A percentile compares a stretch with the other conserved stretches of the same genome.
These are phyloP conservation scores for Penicillium paneum DNA, from an alignment of 2,329 filamentous ascomycete species.

Conservation along the genomic window DNA sequence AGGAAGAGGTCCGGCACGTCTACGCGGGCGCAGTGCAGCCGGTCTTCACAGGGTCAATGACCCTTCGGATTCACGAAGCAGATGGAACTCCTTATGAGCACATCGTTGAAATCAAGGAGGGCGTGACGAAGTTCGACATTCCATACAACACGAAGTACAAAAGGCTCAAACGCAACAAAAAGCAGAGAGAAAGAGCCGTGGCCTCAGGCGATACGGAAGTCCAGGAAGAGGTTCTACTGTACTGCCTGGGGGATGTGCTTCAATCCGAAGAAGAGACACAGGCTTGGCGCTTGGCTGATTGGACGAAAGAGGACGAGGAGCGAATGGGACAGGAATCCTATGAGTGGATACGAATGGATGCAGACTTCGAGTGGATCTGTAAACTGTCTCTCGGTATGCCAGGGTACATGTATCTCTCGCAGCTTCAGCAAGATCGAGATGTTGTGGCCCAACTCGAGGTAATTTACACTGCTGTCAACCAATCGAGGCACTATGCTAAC, in stretches of 20 bases:
- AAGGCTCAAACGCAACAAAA: constrained; percentile 80
- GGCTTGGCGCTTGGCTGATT: constrained; percentile 83
- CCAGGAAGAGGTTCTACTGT: constrained; percentile 78
- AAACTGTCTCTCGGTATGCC: constrained; percentile 79
- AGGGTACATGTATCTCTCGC: constrained; percentile 96
- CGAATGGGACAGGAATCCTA: constrained; percentile 95
- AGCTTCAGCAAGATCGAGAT: constrained; percentile 94
- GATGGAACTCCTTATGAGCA: constrained; percentile 98
- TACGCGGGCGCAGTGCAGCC: constrained; percentile 67
- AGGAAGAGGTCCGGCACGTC: constrained; percentile 70
- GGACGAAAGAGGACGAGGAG: constrained; percentile 82
- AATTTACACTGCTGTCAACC: constrained; percentile 17
- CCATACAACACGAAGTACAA: constrained; percentile 99
- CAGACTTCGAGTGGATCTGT: constrained; percentile 97
- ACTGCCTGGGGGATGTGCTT: constrained; percentile 88
- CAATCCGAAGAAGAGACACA: constrained; percentile 75
- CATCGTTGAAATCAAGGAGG: constrained; percentile 91
- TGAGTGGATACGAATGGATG: constrained; percentile 97
- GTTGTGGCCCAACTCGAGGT: constrained; percentile 77
- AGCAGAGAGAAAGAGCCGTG: constrained; percentile 73
- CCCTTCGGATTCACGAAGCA: constrained; percentile 94
- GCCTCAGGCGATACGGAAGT: constrained; percentile 63
- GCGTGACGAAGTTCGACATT: constrained; percentile 81
- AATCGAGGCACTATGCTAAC: background rate
- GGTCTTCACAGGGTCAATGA: constrained; percentile 95